Evolutionary conservation across 192 early-diverging fungal genomes (phyloP), one percentile per base, ranked within the genome.

Genomic region (Rhizoclosmatium globosum): DNA sequence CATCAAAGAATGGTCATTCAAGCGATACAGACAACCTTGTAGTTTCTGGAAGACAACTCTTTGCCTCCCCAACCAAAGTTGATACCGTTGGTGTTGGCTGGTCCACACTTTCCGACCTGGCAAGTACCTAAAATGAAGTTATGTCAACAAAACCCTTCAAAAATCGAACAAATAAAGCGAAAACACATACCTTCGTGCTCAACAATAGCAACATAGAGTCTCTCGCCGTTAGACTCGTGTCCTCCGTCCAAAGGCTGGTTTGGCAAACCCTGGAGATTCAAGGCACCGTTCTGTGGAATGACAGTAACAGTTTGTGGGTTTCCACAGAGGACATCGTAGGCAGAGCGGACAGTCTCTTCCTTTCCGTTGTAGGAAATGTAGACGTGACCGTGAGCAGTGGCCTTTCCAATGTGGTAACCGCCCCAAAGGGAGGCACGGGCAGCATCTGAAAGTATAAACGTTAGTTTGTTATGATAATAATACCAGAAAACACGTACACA

Each of bases 261-360:
- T 75, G 83, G 45, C 71, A 79, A 79, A 79, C 81, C 83, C 42
- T 78, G 58, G 48, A 88, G 77, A 46, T 82, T 81, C 41, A 90
- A 68, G 19, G 68, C 3, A 41, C 89, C 88, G 0, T 82, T 64
- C 68, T 85, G 82, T 19, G 82, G 80, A 39, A 90, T 82, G 86
- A 88, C 91, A 31, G 84, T 77, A 57, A 93, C 81, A 47, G 74
- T 82, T 74, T 82, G 87, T 15, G 89, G 87, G 57, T 85, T 84
- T 43, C 92, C 92, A 74, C 89, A 88, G 61, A 93, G 84, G 2
- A 93, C 85, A 76, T 91, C 85, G 77, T 88, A 91, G 0, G 17
- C 74, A 53, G 87, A 83, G 39, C 68, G 38, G 38, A 89, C 64
- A 4, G 53, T 74, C 17, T 84, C 44, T 71, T 91, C 90, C 76